Base-by-base conservation (phyloP, 768 basidiomycete genomes). In the Naganishia kalamii region DNA sequence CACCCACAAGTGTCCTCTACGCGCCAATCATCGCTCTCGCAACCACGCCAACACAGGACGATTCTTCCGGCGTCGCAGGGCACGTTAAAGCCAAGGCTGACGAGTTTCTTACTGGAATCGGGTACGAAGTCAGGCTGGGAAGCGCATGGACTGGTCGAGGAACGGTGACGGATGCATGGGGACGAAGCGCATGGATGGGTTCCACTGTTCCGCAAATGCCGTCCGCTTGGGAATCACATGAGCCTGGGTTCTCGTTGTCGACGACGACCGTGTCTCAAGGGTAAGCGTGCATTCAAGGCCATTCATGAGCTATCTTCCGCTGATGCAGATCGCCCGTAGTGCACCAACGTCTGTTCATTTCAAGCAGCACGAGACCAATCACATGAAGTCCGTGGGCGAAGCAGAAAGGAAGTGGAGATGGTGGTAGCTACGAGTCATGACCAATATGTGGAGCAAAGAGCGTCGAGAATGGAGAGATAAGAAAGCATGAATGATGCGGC, bases 21-120 rank as follows among this genome's bases (percentile, higher is more conserved):
- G 54, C 35, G 17, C 37, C 54, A 6, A 57, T 57, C 37, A 57
- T 57, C 35, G 35, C 54, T 13, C 54, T 57, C 21, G 54, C 54
- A 17, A 23, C 54, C 5, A 21, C n/a, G 33, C 6, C 6, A 6
- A 44, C 43, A 11, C 19, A 5, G 43, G 19, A 44, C 43, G 43
- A 44, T 44, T n/a, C 43, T 44, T n/a, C 19, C 43, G 37, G 21
- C 23, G 54, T 23, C 0, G 54, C 19, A 12, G 54, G 32, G 30
- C 37, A 57, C 21, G 54, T 41, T 4, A 41, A 41, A 35, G 33
- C 54, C 33, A 57, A 57, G 37, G 54, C 54, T 41, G 54, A 57
- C 27, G 54, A 57, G 37, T 57, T 57, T 57, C 32, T 57, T 6
- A 35, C 21, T 3, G 54, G 21, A 0, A 25, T 57, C 6, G 54